These are phyloP conservation scores for Sclerospora graminicola DNA, from an alignment of 352 stramenopile species.

Conservation along the genomic window DNA sequence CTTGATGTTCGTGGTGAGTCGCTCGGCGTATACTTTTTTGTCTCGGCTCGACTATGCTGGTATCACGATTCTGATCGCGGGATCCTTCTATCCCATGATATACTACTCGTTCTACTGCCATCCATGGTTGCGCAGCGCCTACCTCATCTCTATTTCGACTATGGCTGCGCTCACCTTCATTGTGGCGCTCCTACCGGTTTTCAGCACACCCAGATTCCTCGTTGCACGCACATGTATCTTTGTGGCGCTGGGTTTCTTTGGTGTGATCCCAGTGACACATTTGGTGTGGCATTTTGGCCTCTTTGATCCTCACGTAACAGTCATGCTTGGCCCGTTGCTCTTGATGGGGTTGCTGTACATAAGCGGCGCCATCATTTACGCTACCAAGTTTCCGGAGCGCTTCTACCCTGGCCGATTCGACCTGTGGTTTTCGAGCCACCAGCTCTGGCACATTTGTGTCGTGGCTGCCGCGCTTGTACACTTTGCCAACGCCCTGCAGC, in stretches of 20 bases:
- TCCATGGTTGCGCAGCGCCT: slow-evolving; percentile 45
- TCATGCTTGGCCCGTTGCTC: slow-evolving; percentile 72
- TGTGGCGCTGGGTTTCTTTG: slow-evolving; percentile 73
- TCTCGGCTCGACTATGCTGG: slow-evolving; percentile 77
- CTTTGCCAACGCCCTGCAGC: slow-evolving; percentile 73
- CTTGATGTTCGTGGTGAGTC: slow-evolving; percentile 77
- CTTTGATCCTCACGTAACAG: slow-evolving; percentile 73
- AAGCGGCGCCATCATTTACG: slow-evolving; percentile 74
- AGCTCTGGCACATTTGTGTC: slow-evolving; percentile 85
- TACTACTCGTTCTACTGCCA: slow-evolving; percentile 88
- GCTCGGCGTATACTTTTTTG: slow-evolving; percentile 59
- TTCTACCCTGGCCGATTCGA: slow-evolving; percentile 81
- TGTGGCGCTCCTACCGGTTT: slow-evolving; percentile 58
- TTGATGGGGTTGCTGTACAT: slow-evolving; percentile 76
- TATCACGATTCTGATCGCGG: slow-evolving; percentile 82
- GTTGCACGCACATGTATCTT: slow-evolving; percentile 68
- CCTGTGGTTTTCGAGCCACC: slow-evolving; percentile 79
- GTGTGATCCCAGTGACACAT: slow-evolving; percentile 62
- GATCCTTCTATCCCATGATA: slow-evolving; percentile 80
- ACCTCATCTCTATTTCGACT: slow-evolving; percentile 54
- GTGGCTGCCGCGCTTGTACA: slow-evolving; percentile 78
- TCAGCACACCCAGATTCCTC: slow-evolving; percentile 64
- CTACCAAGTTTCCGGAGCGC: slow-evolving; percentile 75
- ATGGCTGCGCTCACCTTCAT: slow-evolving; percentile 62
- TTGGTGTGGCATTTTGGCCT: slow-evolving; percentile 66